phyloP scores from a whole-genome alignment of 495 filamentous ascomycete genomes.

The Aspergillus kassunensis region DNA sequence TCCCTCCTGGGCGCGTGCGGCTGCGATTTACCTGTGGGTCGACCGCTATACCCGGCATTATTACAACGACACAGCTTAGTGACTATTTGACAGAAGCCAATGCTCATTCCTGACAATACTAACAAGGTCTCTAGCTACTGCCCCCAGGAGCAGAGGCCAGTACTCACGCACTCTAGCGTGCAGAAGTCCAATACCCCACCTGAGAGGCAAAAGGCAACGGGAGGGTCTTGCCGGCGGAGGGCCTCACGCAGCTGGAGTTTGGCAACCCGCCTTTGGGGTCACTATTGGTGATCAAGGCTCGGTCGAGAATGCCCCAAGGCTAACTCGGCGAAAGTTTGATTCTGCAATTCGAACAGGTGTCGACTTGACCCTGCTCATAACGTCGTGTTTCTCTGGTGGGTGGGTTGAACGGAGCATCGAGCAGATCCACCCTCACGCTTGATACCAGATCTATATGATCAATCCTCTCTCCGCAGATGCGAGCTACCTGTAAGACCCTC shows the following conservation, averaged over 20 bases:
- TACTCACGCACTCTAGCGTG: too few species aligned
- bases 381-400: not conserved
- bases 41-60: too few species aligned
- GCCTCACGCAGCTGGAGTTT: too few species aligned
- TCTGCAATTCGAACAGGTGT: constrained; percentile 1
- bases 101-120: not conserved
- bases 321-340: not conserved
- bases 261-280: too few species aligned
- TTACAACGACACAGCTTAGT: not conserved
- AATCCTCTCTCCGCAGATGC: too few species aligned
- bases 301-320: not conserved
- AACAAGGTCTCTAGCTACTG: not conserved
- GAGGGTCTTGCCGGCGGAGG: too few species aligned
- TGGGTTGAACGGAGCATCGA: too few species aligned
- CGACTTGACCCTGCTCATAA: not conserved
- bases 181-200: too few species aligned
- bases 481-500: too few species aligned
- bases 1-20: not conserved
- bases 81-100: not conserved
- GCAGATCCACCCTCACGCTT: too few species aligned
- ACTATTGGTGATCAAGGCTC: not conserved
- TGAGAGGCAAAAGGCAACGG: too few species aligned
- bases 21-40: not conserved
- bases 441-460: too few species aligned
- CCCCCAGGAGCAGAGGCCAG: not conserved